These are phyloP conservation scores for Beta vulgaris DNA, from an alignment of 148 eudicot genomes.

Conservation along the genomic window DNA sequence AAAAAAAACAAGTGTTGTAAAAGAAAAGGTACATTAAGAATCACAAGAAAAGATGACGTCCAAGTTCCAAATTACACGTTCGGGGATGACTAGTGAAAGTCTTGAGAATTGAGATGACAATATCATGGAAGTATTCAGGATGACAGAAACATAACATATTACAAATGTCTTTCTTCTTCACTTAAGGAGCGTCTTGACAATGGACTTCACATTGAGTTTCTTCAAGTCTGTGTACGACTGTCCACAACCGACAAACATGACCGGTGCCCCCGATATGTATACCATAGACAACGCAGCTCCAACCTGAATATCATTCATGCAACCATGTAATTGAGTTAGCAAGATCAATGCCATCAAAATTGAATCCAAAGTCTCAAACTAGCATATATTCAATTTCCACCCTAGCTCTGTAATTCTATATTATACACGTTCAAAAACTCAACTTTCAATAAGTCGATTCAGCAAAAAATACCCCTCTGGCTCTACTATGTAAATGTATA, in stretches of 20 bases:
- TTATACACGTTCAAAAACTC: no score
- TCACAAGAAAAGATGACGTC: no score
- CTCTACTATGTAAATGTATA: no score
- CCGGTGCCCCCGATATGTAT: constrained; percentile 89
- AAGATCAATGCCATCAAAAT: no score
- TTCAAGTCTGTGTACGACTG: constrained; percentile 88
- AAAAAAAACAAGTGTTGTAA: no score
- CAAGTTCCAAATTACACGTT: neutral
- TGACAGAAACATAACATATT: neutral
- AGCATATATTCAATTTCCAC: neutral
- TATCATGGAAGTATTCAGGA: constrained; percentile 1
- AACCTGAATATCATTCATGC: constrained; percentile 46
- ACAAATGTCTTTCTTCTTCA: constrained; percentile 26
- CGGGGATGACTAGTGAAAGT: no score
- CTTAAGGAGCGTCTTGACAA: constrained; percentile 87
- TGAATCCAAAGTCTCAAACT: neutral
- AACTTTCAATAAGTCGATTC: no score
- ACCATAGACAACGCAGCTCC: constrained; percentile 99
- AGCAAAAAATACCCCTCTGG: no score
- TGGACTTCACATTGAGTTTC: constrained; percentile 91
- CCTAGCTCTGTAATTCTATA: no score
- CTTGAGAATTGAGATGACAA: no score
- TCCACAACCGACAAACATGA: constrained; percentile 98
- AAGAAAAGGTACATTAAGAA: no score
- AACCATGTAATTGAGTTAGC: neutral